These are phyloP conservation scores for Tylopilus rubrobrunneus DNA, from an alignment of 768 basidiomycete species.

Conservation along the genomic window DNA sequence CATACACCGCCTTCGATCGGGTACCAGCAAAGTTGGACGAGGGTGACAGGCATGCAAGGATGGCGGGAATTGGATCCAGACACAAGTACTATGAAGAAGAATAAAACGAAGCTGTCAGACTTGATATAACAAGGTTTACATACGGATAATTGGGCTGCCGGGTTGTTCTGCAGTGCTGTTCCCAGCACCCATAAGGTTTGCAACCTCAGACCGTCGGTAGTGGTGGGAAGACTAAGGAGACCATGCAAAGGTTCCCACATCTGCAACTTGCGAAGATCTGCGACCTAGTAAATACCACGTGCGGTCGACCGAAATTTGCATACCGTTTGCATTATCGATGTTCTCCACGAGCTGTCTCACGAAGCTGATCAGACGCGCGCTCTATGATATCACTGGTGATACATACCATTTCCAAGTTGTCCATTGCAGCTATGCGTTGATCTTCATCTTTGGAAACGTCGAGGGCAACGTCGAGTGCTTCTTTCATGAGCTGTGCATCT, in stretches of 20 bases:
- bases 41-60: constrained; percentile 60
- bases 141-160: constrained; percentile 74
- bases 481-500: constrained; percentile 81
- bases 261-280: constrained; percentile 71
- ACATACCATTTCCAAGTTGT: constrained; percentile 84
- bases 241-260: constrained; percentile 77
- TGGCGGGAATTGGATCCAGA: constrained; percentile 59
- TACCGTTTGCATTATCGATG: constrained; percentile 87
- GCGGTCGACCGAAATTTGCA: neutral
- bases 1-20: constrained; percentile 80
- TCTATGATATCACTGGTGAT: neutral
- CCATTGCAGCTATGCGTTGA: constrained; percentile 64
- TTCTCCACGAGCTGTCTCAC: constrained; percentile 67
- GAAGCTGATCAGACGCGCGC: neutral
- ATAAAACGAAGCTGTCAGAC: neutral
- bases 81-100: constrained; percentile 48
- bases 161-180: constrained; percentile 88
- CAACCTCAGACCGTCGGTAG: constrained; percentile 57
- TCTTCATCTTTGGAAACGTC: constrained; percentile 54
- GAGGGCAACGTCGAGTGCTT: constrained; percentile 60
- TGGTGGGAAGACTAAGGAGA: constrained; percentile 51
- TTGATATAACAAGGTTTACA: constrained; percentile 23
- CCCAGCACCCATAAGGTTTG: constrained; percentile 84
- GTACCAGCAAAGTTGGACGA: constrained; percentile 48
- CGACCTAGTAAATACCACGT: neutral